Percentiles rank a stretch among this genome's conserved stretches.
phyloP scores from a whole-genome alignment of 306 rosid genomes.

The Lathyrus sativus region DNA sequence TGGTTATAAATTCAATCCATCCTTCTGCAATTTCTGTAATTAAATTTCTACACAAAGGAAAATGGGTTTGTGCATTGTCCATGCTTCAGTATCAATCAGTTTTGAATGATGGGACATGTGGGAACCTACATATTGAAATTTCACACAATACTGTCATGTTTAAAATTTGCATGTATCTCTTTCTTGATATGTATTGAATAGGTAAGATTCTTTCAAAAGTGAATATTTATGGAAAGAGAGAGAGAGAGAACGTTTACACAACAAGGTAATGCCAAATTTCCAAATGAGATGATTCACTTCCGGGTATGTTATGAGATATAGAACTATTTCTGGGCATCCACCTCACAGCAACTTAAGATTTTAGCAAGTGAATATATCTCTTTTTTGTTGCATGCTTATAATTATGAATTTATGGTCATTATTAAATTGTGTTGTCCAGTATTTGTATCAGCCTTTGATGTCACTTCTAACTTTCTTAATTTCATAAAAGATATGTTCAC shows the following conservation, averaged over 20 bases:
- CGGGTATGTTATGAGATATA: conserved; percentile 16
- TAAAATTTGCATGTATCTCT: conserved; percentile 2
- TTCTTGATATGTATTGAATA: conserved; percentile 5
- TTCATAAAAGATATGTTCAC: conserved; percentile 70
- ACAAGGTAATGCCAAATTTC: conserved; percentile 3
- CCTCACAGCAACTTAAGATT: conserved; percentile 9
- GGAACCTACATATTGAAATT: conserved; percentile 1
- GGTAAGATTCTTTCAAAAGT: conserved; percentile 7
- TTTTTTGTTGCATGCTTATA: conserved; percentile 27
- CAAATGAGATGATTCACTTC: background rate
- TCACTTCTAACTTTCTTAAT: conserved; percentile 29
- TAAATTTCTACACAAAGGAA: conserved; percentile 19
- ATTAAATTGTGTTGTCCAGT: conserved; percentile 13
- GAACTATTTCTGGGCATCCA: conserved; percentile 16
- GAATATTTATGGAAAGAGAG: background rate
- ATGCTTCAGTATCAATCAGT: conserved; percentile 1
- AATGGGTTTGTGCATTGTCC: conserved; percentile 19
- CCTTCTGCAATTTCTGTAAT: background rate
- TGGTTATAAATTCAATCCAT: conserved; percentile 17
- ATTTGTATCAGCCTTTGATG: conserved; percentile 27
- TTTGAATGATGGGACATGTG: conserved; percentile 18
- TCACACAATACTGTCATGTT: conserved; percentile 2
- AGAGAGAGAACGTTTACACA: background rate
- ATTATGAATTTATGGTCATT: conserved; percentile 1
- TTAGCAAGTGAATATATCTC: conserved; percentile 4